Evolutionary conservation across 768 basidiomycete species (phyloP).

Genomic region (Podaxis pistillaris): DNA sequence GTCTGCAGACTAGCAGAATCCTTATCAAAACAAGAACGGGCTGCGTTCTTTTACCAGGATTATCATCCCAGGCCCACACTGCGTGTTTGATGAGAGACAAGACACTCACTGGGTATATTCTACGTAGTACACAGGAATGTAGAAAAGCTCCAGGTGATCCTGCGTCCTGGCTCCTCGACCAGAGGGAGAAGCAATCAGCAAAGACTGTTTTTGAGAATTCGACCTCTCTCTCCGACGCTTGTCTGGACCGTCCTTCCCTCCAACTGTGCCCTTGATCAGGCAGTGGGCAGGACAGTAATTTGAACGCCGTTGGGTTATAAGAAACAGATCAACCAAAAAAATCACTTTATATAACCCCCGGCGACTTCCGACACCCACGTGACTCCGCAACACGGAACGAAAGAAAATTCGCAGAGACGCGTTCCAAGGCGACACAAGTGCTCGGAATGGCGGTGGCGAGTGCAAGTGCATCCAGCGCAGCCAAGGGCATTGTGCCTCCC

Average conservation of each 20-base stretch:
- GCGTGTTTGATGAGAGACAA: constrained; percentile 19
- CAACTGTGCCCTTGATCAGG: constrained; percentile 24
- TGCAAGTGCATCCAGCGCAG: constrained; percentile 13
- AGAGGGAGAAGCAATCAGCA: constrained; percentile 86
- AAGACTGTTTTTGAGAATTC: constrained; percentile 88
- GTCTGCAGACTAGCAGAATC: constrained; percentile 34
- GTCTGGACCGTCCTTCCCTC: constrained; percentile 84
- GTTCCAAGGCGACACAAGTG: constrained; percentile 4
- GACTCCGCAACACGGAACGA: background rate
- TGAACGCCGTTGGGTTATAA: constrained; percentile 58
- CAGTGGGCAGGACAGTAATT: constrained; percentile 74
- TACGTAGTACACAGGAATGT: constrained; percentile 37
- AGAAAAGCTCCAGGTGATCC: constrained; percentile 86
- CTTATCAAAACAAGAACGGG: constrained; percentile 44
- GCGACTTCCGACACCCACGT: constrained; percentile 15
- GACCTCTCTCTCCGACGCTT: constrained; percentile 72
- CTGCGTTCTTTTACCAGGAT: constrained; percentile 88
- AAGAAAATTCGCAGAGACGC: constrained; percentile 11
- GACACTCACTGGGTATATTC: constrained; percentile 21
- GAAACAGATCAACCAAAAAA: constrained; percentile 11
- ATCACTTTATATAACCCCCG: constrained; percentile 29
- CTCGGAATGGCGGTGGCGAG: constrained; percentile 23
- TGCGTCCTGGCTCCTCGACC: constrained; percentile 90
- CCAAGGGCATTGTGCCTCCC: constrained; percentile 28
- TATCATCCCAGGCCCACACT: constrained; percentile 62